Conservation (phyloP, 139 green algal species). For the Pleodorina starrii region DNA sequence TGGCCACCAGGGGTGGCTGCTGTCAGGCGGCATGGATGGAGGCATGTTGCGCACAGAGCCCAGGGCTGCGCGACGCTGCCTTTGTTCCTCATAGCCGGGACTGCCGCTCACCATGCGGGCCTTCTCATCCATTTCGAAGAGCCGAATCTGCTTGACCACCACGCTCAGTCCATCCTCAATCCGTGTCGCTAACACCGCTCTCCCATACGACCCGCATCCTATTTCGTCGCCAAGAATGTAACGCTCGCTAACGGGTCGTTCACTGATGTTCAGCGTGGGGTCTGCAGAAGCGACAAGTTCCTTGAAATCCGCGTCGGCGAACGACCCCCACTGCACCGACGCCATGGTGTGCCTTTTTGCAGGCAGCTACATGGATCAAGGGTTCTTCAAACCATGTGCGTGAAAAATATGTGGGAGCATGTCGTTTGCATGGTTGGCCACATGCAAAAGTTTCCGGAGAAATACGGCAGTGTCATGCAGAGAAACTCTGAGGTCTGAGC, state of each 20-base stretch:
- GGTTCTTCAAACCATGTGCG: not conserved
- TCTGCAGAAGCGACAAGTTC: conserved; percentile 13
- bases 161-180: conserved; percentile 47
- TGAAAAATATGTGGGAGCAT: too few species aligned
- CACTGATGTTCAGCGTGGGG: not conserved
- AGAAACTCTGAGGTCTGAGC: too few species aligned
- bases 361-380: conserved; percentile 2
- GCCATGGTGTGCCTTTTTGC: not conserved
- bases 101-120: conserved; percentile 14
- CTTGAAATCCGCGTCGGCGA: not conserved
- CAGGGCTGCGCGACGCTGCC: not conserved
- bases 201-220: conserved; percentile 46
- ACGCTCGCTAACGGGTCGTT: not conserved
- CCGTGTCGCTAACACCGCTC: conserved; percentile 6
- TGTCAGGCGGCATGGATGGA: too few species aligned
- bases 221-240: conserved; percentile 36
- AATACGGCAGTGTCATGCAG: too few species aligned
- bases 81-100: too few species aligned
- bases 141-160: conserved; percentile 50
- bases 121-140: conserved; percentile 53
- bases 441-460: too few species aligned
- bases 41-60: not conserved
- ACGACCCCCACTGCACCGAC: conserved; percentile 8
- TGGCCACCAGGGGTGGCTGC: too few species aligned
- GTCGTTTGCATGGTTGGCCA: too few species aligned